Evolutionary conservation across 2,329 filamentous ascomycete genomes (phyloP).

Genomic region (Fusarium sp.): DNA sequence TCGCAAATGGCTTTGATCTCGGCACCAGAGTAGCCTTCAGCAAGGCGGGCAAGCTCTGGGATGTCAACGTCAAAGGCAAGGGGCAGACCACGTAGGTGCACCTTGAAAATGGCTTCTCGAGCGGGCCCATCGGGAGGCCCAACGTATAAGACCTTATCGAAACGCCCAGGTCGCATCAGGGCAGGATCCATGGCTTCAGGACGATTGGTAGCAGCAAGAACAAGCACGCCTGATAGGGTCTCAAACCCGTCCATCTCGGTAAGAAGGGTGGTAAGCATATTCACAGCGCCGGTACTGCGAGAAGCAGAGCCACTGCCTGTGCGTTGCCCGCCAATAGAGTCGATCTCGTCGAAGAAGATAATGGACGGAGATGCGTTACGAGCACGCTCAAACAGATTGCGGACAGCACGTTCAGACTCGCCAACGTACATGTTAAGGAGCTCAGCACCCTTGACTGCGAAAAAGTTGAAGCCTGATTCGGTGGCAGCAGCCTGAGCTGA

Average conservation of each 20-base stretch:
- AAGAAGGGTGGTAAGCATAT: slow-evolving; percentile 87
- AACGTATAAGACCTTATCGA: slow-evolving; percentile 87
- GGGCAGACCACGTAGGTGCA: slow-evolving; percentile 69
- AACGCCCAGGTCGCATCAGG: slow-evolving; percentile 83
- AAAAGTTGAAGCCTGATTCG: slow-evolving; percentile 90
- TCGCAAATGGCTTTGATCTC: slow-evolving; percentile 72
- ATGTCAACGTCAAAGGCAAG: slow-evolving; percentile 72
- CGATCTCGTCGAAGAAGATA: slow-evolving; percentile 97
- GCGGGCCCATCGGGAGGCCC: slow-evolving; percentile 79
- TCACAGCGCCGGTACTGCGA: slow-evolving; percentile 64
- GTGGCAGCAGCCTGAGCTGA: slow-evolving; percentile 91
- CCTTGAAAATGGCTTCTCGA: slow-evolving; percentile 77
- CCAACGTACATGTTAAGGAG: slow-evolving; percentile 97
- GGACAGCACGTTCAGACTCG: slow-evolving; percentile 86
- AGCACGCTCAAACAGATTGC: slow-evolving; percentile 86
- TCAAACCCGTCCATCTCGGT: slow-evolving; percentile 98
- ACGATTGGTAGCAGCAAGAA: slow-evolving; percentile 91
- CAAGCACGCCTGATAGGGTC: slow-evolving; percentile 80
- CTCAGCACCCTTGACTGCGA: slow-evolving; percentile 92
- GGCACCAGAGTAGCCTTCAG: slow-evolving; percentile 85
- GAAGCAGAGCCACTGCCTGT: slow-evolving; percentile 53
- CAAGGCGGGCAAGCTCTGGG: slow-evolving; percentile 66
- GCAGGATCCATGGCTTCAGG: slow-evolving; percentile 88
- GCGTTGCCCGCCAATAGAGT: slow-evolving; percentile 75
- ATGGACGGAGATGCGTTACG: slow-evolving; percentile 87